phyloP scores from a whole-genome alignment of 495 filamentous ascomycete genomes.

The Penicillium odoratum region DNA sequence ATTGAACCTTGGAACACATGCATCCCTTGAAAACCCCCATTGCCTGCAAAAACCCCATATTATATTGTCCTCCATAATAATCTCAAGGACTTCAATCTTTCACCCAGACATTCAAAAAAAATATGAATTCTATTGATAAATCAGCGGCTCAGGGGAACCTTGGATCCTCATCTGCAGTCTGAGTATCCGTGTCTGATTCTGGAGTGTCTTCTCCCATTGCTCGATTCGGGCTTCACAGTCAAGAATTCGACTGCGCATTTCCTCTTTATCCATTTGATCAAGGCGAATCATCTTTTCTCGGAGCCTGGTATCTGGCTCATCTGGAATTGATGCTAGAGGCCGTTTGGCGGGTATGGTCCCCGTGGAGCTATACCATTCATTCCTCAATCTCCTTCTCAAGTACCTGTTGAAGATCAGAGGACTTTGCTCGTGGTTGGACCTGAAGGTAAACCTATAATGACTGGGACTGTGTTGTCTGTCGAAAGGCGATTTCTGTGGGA shows the following conservation, averaged over 20 bases:
- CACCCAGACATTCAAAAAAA: too few species aligned
- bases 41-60: too few species aligned
- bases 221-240: conserved; percentile 33
- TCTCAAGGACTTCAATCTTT: too few species aligned
- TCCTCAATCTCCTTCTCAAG: neutral
- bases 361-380: neutral
- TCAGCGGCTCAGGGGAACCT: conserved; percentile 20
- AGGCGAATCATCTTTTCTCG: conserved; percentile 19
- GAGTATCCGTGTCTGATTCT: conserved; percentile 19
- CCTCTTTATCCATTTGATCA: conserved; percentile 25
- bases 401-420: neutral
- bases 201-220: conserved; percentile 25
- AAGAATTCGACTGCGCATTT: conserved; percentile 33
- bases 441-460: neutral
- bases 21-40: too few species aligned
- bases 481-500: neutral
- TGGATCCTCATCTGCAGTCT: conserved; percentile 24
- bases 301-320: conserved; percentile 7
- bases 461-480: neutral
- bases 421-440: conserved; percentile 10
- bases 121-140: neutral
- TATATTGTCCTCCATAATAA: too few species aligned
- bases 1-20: neutral
- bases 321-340: conserved; percentile 1
- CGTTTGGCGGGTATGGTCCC: conserved; percentile 2